Conservation (phyloP, 108 stramenopile species). For the Schizochytrium sp. region DNA sequence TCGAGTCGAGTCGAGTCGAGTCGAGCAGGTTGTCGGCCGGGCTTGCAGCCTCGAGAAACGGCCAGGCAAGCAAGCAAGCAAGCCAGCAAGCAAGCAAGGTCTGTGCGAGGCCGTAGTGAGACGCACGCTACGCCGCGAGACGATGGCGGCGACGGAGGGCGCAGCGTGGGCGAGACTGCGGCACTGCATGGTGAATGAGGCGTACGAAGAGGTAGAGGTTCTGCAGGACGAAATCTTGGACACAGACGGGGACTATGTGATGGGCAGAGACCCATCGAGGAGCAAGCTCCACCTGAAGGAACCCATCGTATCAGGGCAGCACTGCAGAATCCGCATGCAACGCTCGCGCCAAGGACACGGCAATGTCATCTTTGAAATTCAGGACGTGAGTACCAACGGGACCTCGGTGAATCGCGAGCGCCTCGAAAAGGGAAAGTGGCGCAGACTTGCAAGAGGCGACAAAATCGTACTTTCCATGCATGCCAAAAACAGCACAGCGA, state of each 20-base stretch:
- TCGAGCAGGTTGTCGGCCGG: too few relatives aligned
- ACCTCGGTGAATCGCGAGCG: background rate
- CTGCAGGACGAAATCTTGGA: background rate
- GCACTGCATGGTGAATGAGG: background rate
- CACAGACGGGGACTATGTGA: background rate
- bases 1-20: too few relatives aligned
- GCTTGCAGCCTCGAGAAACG: too few relatives aligned
- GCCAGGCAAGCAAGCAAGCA: too few relatives aligned
- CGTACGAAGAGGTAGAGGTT: background rate
- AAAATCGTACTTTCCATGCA: background rate
- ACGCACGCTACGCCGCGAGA: too few relatives aligned
- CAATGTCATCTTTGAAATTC: background rate
- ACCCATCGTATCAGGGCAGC: background rate
- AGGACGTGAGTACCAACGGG: background rate
- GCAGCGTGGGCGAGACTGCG: background rate
- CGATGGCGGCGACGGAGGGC: background rate
- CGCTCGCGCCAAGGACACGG: background rate
- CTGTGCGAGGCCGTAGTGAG: too few relatives aligned
- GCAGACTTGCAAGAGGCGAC: background rate
- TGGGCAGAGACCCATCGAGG: background rate
- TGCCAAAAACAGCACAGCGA: background rate
- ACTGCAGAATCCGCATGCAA: background rate
- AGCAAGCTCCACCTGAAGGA: background rate
- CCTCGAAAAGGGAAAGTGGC: background rate
- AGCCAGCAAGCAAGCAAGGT: too few relatives aligned